These are phyloP conservation scores for Sclerospora graminicola DNA, from an alignment of 352 stramenopile species.

Conservation along the genomic window DNA sequence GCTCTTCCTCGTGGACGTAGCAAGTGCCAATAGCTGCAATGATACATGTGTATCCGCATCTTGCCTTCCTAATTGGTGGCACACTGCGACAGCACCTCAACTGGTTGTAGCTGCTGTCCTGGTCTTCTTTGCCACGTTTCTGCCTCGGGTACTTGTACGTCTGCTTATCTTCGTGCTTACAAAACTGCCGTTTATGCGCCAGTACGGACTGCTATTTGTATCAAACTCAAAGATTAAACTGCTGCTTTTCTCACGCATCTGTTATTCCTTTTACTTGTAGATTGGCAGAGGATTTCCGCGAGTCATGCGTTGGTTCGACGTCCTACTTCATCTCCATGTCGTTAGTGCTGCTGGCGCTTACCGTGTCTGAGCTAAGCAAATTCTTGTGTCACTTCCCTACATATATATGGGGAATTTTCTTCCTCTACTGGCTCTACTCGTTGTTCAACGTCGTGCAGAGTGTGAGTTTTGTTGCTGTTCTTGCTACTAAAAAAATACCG, in stretches of 20 bases:
- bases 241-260: not conserved
- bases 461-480: constrained; percentile 26
- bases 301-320: constrained; percentile 66
- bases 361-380: constrained; percentile 34
- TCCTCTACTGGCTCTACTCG: constrained; percentile 84
- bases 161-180: constrained; percentile 81
- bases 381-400: constrained; percentile 72
- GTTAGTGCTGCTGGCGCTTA: constrained; percentile 55
- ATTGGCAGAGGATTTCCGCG: constrained; percentile 72
- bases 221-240: not conserved
- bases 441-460: constrained; percentile 84
- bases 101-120: constrained; percentile 59
- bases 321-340: constrained; percentile 78
- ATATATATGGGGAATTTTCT: constrained; percentile 86
- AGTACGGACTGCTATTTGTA: constrained; percentile 27
- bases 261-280: constrained; percentile 17
- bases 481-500: not conserved
- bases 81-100: constrained; percentile 16
- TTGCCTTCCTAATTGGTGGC: constrained; percentile 57
- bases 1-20: not conserved
- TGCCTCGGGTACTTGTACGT: constrained; percentile 73
- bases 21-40: constrained; percentile 15
- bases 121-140: constrained; percentile 82
- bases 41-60: constrained; percentile 33
- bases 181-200: constrained; percentile 74